Evolutionary conservation across 2,329 filamentous ascomycete species (phyloP).

Genomic region (Neopestalotiopsis sp.): DNA sequence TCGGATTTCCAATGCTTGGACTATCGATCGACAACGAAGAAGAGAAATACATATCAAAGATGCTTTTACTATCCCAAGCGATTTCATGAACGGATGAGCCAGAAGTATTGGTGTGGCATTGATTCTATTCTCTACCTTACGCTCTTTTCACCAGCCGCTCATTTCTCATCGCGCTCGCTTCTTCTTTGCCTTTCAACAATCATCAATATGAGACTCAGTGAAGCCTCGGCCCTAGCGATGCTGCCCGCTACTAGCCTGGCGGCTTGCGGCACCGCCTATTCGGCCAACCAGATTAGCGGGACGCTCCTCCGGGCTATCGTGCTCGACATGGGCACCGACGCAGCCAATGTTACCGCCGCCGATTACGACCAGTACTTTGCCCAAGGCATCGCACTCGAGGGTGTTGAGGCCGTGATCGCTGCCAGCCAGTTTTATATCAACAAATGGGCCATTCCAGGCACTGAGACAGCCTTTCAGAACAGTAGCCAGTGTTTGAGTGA

Average conservation of each 20-base stretch:
- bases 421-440: conserved; percentile 6
- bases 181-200: neutral
- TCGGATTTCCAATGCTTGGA: neutral
- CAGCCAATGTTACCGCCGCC: conserved; percentile 8
- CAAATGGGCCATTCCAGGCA: neutral
- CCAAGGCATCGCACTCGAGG: conserved; percentile 1
- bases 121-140: neutral
- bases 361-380: conserved; percentile 4
- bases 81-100: neutral
- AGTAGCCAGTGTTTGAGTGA: neutral
- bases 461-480: conserved; percentile 1
- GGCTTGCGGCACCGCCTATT: neutral
- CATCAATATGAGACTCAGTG: neutral
- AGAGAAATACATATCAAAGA: neutral
- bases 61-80: neutral
- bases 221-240: neutral
- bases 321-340: conserved; percentile 7
- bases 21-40: neutral
- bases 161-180: neutral
- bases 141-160: neutral
- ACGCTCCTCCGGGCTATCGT: neutral
- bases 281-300: neutral
- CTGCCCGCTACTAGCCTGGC: neutral
- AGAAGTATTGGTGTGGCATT: neutral
- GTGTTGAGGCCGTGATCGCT: conserved; percentile 2